Percentiles rank a stretch among this genome's conserved stretches.
phyloP scores from a whole-genome alignment of 2,329 filamentous ascomycete species.

The Metarhizium sp. region DNA sequence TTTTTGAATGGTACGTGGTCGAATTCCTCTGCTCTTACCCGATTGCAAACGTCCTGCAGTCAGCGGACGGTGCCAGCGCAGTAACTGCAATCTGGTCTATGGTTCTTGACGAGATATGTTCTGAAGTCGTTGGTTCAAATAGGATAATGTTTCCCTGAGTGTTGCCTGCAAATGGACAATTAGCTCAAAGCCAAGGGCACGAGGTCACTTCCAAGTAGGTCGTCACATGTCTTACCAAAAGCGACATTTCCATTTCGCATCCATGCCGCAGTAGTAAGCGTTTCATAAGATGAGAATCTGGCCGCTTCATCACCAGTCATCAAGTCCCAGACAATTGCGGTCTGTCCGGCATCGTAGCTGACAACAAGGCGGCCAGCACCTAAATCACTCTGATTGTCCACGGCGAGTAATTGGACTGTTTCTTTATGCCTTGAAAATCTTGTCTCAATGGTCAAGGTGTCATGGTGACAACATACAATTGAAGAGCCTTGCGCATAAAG shows the following conservation, averaged over 20 bases:
- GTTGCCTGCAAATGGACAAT: conserved; percentile 54
- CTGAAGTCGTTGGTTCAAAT: conserved; percentile 86
- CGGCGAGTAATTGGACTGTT: conserved; percentile 72
- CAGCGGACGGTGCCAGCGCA: conserved; percentile 77
- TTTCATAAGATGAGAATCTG: conserved; percentile 86
- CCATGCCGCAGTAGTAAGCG: conserved; percentile 78
- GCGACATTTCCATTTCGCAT: conserved; percentile 96
- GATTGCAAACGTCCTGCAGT: conserved; percentile 92
- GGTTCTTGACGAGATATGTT: conserved; percentile 84
- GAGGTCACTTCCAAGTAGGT: not conserved
- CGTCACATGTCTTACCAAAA: conserved; percentile 59
- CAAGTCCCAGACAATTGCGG: conserved; percentile 93
- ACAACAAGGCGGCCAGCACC: conserved; percentile 80
- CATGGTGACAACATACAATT: conserved; percentile 84
- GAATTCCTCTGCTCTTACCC: conserved; percentile 49
- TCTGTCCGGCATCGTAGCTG: conserved; percentile 86
- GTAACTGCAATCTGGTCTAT: conserved; percentile 90
- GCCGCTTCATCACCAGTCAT: conserved; percentile 85
- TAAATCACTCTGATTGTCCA: conserved; percentile 83
- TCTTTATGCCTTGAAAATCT: conserved; percentile 77
- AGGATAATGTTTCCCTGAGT: conserved; percentile 86
- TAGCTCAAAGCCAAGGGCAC: not conserved
- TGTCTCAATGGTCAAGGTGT: conserved; percentile 81
- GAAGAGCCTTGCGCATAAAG: conserved; percentile 77
- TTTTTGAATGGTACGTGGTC: not conserved